phyloP scores from a whole-genome alignment of 2,329 filamentous ascomycete genomes.

The Aspergillus sp. region DNA sequence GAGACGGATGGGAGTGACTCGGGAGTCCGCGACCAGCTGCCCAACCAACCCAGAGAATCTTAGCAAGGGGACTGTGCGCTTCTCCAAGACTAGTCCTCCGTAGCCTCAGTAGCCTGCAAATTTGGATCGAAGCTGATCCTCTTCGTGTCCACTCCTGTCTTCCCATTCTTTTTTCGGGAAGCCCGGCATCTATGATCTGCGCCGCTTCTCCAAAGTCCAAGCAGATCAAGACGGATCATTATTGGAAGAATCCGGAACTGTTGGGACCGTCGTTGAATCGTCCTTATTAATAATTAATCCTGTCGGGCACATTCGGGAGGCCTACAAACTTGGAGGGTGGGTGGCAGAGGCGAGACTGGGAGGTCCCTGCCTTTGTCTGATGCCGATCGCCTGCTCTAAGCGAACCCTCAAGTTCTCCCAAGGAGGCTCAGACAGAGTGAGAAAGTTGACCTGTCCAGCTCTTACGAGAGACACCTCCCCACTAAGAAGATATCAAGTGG shows the following conservation, averaged over 20 bases:
- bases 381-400: background rate
- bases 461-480: background rate
- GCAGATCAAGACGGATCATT: background rate
- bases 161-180: background rate
- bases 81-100: background rate
- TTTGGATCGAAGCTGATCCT: background rate
- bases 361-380: background rate
- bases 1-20: constrained; percentile 13
- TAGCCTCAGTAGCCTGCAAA: constrained; percentile 8
- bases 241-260: background rate
- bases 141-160: background rate
- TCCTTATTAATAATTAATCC: background rate
- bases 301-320: background rate
- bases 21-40: constrained; percentile 5
- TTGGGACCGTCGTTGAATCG: background rate
- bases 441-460: background rate
- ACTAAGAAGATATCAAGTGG: constrained; percentile 1
- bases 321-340: background rate
- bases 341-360: background rate
- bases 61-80: constrained; percentile 21
- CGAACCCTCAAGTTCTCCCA: background rate
- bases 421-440: background rate
- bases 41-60: constrained; percentile 6
- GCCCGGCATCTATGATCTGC: background rate
- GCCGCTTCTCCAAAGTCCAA: background rate